These are phyloP conservation scores for Erysimum cheiranthoides DNA, from an alignment of 345 rosid species.

Conservation along the genomic window DNA sequence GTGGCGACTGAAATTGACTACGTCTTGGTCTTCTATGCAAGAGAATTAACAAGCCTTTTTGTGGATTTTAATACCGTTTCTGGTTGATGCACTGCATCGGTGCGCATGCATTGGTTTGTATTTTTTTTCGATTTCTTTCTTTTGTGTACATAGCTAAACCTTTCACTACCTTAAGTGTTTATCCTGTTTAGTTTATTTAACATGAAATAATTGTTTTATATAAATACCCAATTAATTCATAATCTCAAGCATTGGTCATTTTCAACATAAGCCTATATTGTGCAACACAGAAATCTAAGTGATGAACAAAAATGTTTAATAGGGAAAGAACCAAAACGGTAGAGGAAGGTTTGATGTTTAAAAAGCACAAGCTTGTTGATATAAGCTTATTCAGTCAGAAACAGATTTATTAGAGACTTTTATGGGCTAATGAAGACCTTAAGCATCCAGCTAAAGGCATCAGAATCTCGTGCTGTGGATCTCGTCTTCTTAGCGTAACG, in stretches of 20 bases:
- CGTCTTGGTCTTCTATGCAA: not conserved
- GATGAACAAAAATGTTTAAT: constrained; percentile 4
- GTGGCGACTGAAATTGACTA: too few species aligned
- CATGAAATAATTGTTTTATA: too few species aligned
- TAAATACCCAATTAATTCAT: not conserved
- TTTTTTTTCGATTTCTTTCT: not conserved
- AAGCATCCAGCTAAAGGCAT: constrained; percentile 73
- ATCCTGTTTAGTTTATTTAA: too few species aligned
- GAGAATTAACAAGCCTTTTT: not conserved
- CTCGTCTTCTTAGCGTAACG: constrained; percentile 53
- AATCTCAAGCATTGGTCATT: not conserved
- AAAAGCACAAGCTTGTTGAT: constrained; percentile 16
- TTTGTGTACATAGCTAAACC: not conserved
- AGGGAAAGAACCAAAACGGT: not conserved
- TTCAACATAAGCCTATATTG: not conserved
- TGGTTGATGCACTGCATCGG: not conserved
- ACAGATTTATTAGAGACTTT: constrained; percentile 8
- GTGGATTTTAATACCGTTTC: not conserved
- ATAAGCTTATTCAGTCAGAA: constrained; percentile 13
- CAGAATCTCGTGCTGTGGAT: constrained; percentile 52
- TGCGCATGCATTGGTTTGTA: not conserved
- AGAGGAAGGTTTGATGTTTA: constrained; percentile 18
- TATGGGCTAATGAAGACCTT: constrained; percentile 68
- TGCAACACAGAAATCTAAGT: constrained; percentile 6
- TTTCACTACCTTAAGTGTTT: not conserved